Conservation (phyloP, 257 asterid species). For the Oldenlandia corymbosa region DNA sequence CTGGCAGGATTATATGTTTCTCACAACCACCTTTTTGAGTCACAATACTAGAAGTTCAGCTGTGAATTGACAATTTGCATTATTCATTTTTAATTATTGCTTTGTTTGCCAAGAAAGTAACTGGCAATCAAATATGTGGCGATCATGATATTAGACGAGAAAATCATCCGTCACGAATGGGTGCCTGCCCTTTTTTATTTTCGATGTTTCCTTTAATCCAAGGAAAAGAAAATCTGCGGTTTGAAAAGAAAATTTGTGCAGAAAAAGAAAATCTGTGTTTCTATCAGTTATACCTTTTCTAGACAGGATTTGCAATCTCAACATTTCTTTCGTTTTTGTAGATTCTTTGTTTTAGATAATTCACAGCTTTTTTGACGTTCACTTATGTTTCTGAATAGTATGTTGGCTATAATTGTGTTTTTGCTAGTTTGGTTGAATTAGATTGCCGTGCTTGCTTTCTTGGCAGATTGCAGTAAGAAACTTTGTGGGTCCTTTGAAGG, state of each 20-base stretch:
- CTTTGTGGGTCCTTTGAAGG: slow-evolving; percentile 82
- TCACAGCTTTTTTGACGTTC: not conserved
- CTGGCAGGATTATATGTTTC: not conserved
- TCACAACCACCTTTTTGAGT: not conserved
- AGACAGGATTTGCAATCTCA: not conserved
- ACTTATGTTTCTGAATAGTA: not conserved
- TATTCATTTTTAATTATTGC: too few species aligned
- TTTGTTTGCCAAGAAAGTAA: too few species aligned
- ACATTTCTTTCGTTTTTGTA: not conserved
- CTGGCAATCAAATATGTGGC: not conserved
- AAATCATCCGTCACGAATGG: not conserved
- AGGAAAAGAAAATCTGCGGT: not conserved
- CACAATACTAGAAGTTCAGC: too few species aligned
- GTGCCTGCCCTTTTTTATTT: not conserved
- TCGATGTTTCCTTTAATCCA: not conserved
- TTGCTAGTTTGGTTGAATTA: not conserved
- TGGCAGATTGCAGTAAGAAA: slow-evolving; percentile 84
- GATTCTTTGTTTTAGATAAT: not conserved
- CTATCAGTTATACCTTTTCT: not conserved
- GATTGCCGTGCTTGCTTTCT: slow-evolving; percentile 10
- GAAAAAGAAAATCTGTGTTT: not conserved
- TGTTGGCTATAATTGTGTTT: not conserved
- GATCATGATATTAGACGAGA: not conserved
- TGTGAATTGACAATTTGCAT: too few species aligned
- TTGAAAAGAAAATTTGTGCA: not conserved